Evolutionary conservation across 2,329 filamentous ascomycete species (phyloP).

Genomic region (Alternaria infectoria): DNA sequence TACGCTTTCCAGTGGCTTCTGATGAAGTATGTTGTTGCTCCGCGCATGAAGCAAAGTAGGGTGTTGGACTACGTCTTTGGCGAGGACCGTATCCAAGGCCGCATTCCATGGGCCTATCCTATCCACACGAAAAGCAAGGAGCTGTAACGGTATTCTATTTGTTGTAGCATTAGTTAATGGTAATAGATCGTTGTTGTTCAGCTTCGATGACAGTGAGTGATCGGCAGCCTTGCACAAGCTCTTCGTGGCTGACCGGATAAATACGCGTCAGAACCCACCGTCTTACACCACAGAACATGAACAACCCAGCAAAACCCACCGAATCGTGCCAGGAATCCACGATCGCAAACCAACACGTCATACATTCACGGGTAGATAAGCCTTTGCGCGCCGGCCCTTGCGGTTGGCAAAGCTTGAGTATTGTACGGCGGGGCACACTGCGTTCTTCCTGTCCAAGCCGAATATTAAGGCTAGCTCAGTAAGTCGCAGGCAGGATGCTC

Average conservation of each 20-base stretch:
- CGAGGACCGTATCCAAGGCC: background rate
- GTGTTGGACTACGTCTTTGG: background rate
- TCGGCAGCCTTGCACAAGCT: background rate
- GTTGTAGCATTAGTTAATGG: background rate
- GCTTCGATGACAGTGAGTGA: background rate
- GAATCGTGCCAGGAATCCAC: background rate
- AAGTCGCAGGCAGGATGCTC: constrained; percentile 16
- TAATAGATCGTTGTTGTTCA: background rate
- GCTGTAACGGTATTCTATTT: background rate
- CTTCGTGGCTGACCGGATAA: background rate
- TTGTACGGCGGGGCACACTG: background rate
- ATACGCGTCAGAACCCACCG: background rate
- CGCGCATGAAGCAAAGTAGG: background rate
- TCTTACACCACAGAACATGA: background rate
- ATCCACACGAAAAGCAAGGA: background rate
- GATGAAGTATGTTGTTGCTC: background rate
- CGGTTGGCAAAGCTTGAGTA: background rate
- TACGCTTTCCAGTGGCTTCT: background rate
- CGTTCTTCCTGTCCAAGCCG: background rate
- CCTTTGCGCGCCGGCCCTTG: background rate
- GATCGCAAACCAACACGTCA: background rate
- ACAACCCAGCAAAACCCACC: background rate
- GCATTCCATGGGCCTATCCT: background rate
- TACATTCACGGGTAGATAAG: background rate
- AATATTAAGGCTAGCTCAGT: constrained; percentile 1